A percentile compares a stretch with the other conserved stretches of the same genome.
Conservation (phyloP, 495 filamentous ascomycete species). For the Penicillium soppii region DNA sequence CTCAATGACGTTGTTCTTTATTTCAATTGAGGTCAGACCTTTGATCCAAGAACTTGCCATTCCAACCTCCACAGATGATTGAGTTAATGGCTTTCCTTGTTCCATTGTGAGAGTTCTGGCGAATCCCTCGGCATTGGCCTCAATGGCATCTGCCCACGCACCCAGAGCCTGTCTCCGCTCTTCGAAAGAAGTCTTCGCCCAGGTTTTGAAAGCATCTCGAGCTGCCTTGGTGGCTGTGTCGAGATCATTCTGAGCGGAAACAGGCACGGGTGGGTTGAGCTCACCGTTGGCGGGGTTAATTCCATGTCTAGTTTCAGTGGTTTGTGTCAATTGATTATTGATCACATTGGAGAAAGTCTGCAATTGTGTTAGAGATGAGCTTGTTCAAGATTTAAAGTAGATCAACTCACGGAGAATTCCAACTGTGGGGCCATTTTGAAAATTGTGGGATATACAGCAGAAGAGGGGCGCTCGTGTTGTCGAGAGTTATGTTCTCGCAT, state of each 20-base stretch:
- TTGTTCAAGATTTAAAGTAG: not conserved
- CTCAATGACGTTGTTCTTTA: conserved; percentile 35
- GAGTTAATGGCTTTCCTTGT: conserved; percentile 53
- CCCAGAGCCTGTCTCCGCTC: conserved; percentile 54
- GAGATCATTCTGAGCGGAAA: conserved; percentile 53
- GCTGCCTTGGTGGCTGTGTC: conserved; percentile 52
- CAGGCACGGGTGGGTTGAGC: conserved; percentile 53
- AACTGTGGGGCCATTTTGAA: not conserved
- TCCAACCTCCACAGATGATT: conserved; percentile 24
- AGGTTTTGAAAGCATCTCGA: conserved; percentile 47
- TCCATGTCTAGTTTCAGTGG: conserved; percentile 31
- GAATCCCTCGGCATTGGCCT: conserved; percentile 43
- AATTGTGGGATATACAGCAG: too few species aligned
- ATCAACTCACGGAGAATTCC: conserved; percentile 2
- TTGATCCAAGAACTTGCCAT: conserved; percentile 26
- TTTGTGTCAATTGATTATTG: conserved; percentile 34
- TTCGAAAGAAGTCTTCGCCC: conserved; percentile 50
- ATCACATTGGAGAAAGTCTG: conserved; percentile 39
- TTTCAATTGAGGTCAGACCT: conserved; percentile 16
- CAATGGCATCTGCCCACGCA: conserved; percentile 52
- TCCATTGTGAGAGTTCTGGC: conserved; percentile 53
- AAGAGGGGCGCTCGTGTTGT: too few species aligned
- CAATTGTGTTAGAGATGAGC: not conserved
- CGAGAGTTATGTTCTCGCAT: too few species aligned
- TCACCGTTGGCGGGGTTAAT: conserved; percentile 53